These are phyloP conservation scores for Emergomyces orientalis DNA, from an alignment of 2,329 filamentous ascomycete species.

Conservation along the genomic window DNA sequence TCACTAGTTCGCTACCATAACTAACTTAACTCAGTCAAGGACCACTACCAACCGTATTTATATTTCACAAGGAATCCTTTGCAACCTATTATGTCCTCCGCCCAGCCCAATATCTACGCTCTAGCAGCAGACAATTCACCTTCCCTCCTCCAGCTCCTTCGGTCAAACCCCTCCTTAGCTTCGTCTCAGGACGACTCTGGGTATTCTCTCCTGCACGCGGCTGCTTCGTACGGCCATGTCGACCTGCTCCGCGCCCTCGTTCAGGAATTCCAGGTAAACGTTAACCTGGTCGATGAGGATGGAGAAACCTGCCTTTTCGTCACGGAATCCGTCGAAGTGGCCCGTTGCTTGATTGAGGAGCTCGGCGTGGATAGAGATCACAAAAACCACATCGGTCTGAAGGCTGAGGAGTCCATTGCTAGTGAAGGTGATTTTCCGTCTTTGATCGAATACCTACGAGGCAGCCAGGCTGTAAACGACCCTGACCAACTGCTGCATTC, in stretches of 20 bases:
- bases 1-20: not conserved
- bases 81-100: conserved; percentile 7
- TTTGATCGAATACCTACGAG: conserved; percentile 61
- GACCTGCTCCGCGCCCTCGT: conserved; percentile 69
- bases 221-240: conserved; percentile 82
- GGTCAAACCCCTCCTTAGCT: conserved; percentile 65
- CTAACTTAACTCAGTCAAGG: not conserved
- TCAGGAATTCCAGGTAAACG: conserved; percentile 64
- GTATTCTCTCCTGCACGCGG: conserved; percentile 89
- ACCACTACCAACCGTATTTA: not conserved
- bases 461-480: conserved; percentile 23
- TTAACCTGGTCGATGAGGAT: conserved; percentile 81
- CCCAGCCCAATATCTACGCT: conserved; percentile 54
- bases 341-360: conserved; percentile 72
- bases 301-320: conserved; percentile 90
- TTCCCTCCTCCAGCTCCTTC: conserved; percentile 64
- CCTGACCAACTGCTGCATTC: conserved; percentile 31
- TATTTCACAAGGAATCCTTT: not conserved
- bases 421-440: conserved; percentile 68
- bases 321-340: conserved; percentile 71
- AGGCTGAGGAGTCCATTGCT: conserved; percentile 69
- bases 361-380: conserved; percentile 59
- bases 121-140: conserved; percentile 74
- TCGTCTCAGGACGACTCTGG: conserved; percentile 77
- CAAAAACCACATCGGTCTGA: conserved; percentile 65